These are phyloP conservation scores for Globisporangium cystogenes DNA, from an alignment of 352 stramenopile genomes.

Conservation along the genomic window DNA sequence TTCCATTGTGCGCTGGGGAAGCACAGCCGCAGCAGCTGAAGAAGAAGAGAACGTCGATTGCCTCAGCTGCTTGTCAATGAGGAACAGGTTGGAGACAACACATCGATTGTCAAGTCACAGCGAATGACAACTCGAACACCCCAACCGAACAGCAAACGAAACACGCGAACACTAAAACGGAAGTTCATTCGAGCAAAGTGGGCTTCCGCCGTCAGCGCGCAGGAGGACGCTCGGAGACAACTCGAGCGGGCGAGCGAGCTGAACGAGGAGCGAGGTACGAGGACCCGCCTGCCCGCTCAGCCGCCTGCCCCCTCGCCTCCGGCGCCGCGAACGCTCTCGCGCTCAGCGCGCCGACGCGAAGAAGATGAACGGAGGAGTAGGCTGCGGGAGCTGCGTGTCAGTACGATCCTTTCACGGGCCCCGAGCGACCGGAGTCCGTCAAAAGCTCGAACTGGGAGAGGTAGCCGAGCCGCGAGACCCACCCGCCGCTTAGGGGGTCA, in stretches of 20 bases:
- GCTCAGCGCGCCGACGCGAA: neutral
- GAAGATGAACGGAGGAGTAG: neutral
- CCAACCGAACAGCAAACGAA: no score
- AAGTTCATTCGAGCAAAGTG: neutral
- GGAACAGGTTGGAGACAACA: no score
- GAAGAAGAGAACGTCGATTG: no score
- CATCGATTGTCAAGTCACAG: no score
- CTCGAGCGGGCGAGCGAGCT: neutral
- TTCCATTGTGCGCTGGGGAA: no score
- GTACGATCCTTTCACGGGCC: slow-evolving; percentile 1
- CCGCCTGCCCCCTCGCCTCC: no score
- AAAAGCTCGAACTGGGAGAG: neutral
- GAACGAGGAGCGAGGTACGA: neutral
- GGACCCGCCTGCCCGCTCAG: neutral
- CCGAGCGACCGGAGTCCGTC: neutral
- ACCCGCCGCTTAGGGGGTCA: slow-evolving; percentile 27
- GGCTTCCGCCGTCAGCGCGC: neutral
- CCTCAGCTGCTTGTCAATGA: no score
- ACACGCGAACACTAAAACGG: no score
- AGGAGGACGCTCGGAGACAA: neutral
- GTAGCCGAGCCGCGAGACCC: no score
- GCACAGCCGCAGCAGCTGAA: no score
- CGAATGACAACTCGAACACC: no score
- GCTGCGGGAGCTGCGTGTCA: slow-evolving; percentile 1
- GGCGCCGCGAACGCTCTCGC: neutral